These are phyloP conservation scores for Termitomyces heimii DNA, from an alignment of 768 basidiomycete species.

Conservation along the genomic window DNA sequence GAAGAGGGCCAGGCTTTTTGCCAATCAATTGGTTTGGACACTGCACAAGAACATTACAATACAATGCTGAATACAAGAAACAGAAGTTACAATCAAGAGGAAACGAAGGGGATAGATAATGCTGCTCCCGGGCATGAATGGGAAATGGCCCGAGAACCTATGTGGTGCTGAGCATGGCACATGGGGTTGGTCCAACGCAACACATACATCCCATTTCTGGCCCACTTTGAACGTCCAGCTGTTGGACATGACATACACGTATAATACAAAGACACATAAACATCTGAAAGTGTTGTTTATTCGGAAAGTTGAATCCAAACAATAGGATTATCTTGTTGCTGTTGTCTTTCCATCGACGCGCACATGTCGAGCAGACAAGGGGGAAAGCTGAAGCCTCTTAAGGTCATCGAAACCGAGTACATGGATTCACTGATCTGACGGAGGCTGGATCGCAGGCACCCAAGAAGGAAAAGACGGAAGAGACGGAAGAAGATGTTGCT, in stretches of 20 bases:
- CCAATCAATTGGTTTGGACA: conserved; percentile 46
- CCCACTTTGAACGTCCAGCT: conserved; percentile 19
- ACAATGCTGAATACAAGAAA: not conserved
- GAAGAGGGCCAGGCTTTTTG: conserved; percentile 57
- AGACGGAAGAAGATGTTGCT: conserved; percentile 62
- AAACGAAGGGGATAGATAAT: conserved; percentile 73
- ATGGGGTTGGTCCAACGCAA: not conserved
- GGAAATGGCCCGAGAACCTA: conserved; percentile 83
- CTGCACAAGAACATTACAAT: conserved; percentile 23
- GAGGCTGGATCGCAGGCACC: conserved; percentile 46
- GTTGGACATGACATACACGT: not conserved
- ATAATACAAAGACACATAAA: not conserved
- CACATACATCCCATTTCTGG: conserved; percentile 33
- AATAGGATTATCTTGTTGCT: not conserved
- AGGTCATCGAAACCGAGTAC: conserved; percentile 38
- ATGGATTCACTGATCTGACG: not conserved
- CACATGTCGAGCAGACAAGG: conserved; percentile 67
- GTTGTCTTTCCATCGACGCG: not conserved
- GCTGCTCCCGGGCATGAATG: conserved; percentile 78
- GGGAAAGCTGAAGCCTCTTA: conserved; percentile 83
- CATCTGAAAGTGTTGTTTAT: conserved; percentile 9
- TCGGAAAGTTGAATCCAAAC: conserved; percentile 3
- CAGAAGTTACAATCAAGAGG: conserved; percentile 53
- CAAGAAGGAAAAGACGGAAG: conserved; percentile 76
- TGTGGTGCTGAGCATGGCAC: not conserved